These are phyloP conservation scores for Blastobotrys mokoenaii DNA, from an alignment of 805 yeast species.

Conservation along the genomic window DNA sequence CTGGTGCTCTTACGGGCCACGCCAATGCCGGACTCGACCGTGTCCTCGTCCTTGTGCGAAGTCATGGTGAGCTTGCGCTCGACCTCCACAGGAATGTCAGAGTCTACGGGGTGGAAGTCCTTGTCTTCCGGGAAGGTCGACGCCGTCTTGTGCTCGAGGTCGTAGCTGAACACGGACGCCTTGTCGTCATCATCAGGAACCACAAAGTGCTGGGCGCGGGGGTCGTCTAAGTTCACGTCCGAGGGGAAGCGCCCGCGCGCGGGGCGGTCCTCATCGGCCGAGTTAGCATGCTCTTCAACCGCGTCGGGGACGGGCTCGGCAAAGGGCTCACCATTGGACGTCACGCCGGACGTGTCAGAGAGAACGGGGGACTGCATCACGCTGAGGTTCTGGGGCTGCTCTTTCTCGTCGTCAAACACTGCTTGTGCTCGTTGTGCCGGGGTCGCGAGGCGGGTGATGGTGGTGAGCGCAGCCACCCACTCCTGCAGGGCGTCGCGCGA, in stretches of 20 bases:
- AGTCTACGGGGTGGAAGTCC: constrained; percentile 25
- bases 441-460: constrained; percentile 53
- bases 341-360: constrained; percentile 20
- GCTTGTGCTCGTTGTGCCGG: constrained; percentile 31
- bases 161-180: constrained; percentile 29
- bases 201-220: constrained; percentile 10
- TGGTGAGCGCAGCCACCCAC: constrained; percentile 77
- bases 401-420: background rate
- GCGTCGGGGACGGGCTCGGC: constrained; percentile 4
- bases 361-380: constrained; percentile 13
- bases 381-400: background rate
- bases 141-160: constrained; percentile 21
- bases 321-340: constrained; percentile 22
- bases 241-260: constrained; percentile 18
- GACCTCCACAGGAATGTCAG: constrained; percentile 22
- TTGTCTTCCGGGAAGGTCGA: constrained; percentile 22
- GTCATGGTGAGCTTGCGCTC: constrained; percentile 29
- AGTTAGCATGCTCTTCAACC: background rate
- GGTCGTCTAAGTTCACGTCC: constrained; percentile 17
- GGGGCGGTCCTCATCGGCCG: constrained; percentile 4
- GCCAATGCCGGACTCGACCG: constrained; percentile 24
- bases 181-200: constrained; percentile 16
- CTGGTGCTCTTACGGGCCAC: constrained; percentile 26
- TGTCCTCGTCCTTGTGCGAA: constrained; percentile 25
- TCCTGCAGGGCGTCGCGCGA: constrained; percentile 67